Percentiles rank a stretch among this genome's conserved stretches.
Conservation (phyloP, 257 asterid species). For the Craterostigma plantagineum region DNA sequence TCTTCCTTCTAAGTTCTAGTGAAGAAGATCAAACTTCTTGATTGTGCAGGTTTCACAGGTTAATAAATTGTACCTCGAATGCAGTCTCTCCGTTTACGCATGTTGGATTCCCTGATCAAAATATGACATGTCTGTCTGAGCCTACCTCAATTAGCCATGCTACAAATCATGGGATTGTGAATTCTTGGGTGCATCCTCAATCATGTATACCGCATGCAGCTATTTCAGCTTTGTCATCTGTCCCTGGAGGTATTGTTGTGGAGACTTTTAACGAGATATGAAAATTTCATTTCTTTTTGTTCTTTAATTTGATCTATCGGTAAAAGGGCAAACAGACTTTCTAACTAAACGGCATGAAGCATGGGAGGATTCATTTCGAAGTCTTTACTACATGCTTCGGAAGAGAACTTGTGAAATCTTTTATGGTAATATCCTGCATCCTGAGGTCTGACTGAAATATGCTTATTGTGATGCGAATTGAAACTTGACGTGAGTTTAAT, state of each 20-base stretch:
- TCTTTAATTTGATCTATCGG: conserved; percentile 4
- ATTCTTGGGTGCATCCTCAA: conserved; percentile 93
- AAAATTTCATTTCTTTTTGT: conserved; percentile 6
- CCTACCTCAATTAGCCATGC: conserved; percentile 18
- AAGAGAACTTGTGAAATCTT: conserved; percentile 55
- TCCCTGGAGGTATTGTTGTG: conserved; percentile 38
- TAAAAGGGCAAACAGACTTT: conserved; percentile 51
- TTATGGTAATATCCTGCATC: conserved; percentile 39
- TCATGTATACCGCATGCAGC: conserved; percentile 56
- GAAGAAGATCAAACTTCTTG: conserved; percentile 5
- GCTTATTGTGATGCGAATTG: no score
- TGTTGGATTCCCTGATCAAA: conserved; percentile 15
- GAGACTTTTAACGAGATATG: conserved; percentile 8
- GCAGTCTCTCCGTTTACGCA: conserved; percentile 19
- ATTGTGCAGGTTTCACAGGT: conserved; percentile 67
- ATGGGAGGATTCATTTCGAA: conserved; percentile 86
- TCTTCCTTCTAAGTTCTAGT: background rate
- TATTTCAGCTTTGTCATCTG: conserved; percentile 57
- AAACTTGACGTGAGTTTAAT: background rate
- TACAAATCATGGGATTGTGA: conserved; percentile 13
- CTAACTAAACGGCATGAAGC: conserved; percentile 56
- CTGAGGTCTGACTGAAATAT: background rate
- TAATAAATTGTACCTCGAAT: conserved; percentile 27
- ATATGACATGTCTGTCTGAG: conserved; percentile 11
- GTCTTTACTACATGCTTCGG: conserved; percentile 84